Conservation (phyloP, 257 asterid genomes). For the Jaltomata sinuosa region DNA sequence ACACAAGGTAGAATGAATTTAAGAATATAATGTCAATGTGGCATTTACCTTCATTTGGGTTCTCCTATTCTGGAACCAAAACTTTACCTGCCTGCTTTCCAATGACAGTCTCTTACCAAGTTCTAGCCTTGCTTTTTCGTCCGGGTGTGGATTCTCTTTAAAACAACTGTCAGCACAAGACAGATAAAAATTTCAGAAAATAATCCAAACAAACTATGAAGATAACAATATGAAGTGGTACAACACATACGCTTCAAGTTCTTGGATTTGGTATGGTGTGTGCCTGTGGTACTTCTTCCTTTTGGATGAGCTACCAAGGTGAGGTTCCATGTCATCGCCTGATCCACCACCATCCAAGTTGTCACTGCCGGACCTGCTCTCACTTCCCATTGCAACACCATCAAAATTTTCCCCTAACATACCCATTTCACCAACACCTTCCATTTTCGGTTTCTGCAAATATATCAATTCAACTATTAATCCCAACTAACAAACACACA, state of each 20-base stretch:
- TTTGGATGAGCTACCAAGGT: conserved; percentile 28
- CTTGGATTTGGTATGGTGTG: conserved; percentile 68
- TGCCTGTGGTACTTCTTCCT: conserved; percentile 64
- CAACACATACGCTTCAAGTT: conserved; percentile 56
- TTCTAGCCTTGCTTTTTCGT: conserved; percentile 68
- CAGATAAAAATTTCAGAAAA: neutral
- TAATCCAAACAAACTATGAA: neutral
- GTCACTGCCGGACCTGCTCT: conserved; percentile 65
- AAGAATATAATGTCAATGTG: neutral
- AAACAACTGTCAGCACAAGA: conserved; percentile 36
- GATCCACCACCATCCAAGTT: conserved; percentile 50
- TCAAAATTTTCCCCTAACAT: conserved; percentile 36
- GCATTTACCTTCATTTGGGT: conserved; percentile 80
- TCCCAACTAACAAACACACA: neutral
- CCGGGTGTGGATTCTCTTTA: conserved; percentile 90
- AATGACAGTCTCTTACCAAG: conserved; percentile 56
- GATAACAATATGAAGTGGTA: neutral
- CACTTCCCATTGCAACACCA: conserved; percentile 25
- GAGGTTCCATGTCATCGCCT: conserved; percentile 50
- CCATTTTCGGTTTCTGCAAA: conserved; percentile 67
- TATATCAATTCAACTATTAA: neutral
- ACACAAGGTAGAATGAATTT: neutral
- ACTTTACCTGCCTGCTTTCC: conserved; percentile 72
- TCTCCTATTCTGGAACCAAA: conserved; percentile 90
- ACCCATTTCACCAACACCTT: conserved; percentile 53